Evolutionary conservation across 306 rosid genomes (phyloP), one percentile per base, ranked within the genome.

Genomic region (Inga oerstediana): DNA sequence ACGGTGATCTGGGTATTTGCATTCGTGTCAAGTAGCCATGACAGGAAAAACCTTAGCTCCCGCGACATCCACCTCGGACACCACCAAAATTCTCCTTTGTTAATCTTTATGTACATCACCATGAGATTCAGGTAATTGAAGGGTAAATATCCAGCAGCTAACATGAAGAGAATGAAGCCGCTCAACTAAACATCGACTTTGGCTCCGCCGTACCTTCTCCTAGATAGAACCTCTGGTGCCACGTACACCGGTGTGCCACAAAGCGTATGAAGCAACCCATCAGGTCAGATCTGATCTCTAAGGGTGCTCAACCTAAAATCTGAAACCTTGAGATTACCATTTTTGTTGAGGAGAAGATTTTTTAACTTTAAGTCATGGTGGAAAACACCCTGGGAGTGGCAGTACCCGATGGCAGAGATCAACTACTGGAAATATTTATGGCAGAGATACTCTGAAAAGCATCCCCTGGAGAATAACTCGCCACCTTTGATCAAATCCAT

Each of bases 161-260:
- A 77, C 3, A 90, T 94, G 51, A 85, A 93, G 1, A 93, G 89
- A 9, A 91, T 79, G 24, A 93, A 76, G 24, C 97, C 98, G 46
- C 90, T 90, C 0, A 96, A 93, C 98, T 96, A 93, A 16, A 93
- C 88, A 51, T 93, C 98, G 10, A 90, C 90, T 76, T 77, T 93
- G 0, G 98, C 92, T 0, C 98, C 98, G 4, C 91, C 92, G 83
- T 93, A 93, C 0, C 98, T 97, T 52, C 65, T 90, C 89, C 88
- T 93, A n/a, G 80, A 79, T 10, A 93, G 48, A 71, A 93, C 89
- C 87, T 93, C 98, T 64, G 98, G 98, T 24, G 98, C 96, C 84
- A 93, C 98, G 71, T 93, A 93, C 12, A 96, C 94, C 12, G 98
- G 96, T 0, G 98, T 93, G 20, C 98, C 98, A 2, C 98, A 93